phyloP scores from a whole-genome alignment of 2,329 filamentous ascomycete species.

The Sphaerulina musiva region DNA sequence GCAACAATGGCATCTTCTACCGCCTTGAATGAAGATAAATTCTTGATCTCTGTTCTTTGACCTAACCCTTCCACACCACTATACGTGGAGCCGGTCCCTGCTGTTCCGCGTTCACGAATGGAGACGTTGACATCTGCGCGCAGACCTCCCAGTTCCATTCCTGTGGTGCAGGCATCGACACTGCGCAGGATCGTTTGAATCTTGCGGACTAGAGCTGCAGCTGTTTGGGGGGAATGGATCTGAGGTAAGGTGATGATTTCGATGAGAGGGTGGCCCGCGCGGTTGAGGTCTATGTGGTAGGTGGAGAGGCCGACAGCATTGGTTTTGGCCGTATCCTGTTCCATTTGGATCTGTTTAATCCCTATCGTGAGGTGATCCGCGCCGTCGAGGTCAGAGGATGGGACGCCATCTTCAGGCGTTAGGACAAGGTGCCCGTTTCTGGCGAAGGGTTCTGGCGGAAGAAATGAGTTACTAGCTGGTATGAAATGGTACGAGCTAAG shows the following conservation, averaged over 20 bases:
- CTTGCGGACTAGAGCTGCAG: slow-evolving; percentile 82
- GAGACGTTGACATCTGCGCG: slow-evolving; percentile 95
- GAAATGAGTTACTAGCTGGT: not conserved
- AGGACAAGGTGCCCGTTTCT: slow-evolving; percentile 67
- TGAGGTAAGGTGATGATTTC: slow-evolving; percentile 92
- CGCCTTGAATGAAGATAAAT: slow-evolving; percentile 87
- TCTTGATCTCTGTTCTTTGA: slow-evolving; percentile 94
- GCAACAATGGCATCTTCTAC: slow-evolving; percentile 91
- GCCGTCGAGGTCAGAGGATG: slow-evolving; percentile 59
- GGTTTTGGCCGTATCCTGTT: slow-evolving; percentile 96
- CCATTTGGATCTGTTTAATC: slow-evolving; percentile 92
- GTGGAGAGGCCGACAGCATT: slow-evolving; percentile 65
- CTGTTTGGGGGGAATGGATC: slow-evolving; percentile 79
- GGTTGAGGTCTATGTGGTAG: slow-evolving; percentile 86
- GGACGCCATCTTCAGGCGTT: slow-evolving; percentile 68
- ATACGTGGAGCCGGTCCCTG: slow-evolving; percentile 43
- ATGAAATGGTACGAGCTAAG: not conserved
- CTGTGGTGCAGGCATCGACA: slow-evolving; percentile 77
- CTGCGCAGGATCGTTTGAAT: slow-evolving; percentile 72
- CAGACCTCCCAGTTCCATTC: slow-evolving; percentile 88
- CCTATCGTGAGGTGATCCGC: slow-evolving; percentile 65
- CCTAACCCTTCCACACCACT: slow-evolving; percentile 60
- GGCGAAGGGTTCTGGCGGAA: slow-evolving; percentile 50
- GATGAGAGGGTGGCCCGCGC: slow-evolving; percentile 81
- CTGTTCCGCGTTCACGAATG: slow-evolving; percentile 53